These are phyloP conservation scores for Ascochyta koolunga DNA, from an alignment of 2,329 filamentous ascomycete genomes.

Conservation along the genomic window DNA sequence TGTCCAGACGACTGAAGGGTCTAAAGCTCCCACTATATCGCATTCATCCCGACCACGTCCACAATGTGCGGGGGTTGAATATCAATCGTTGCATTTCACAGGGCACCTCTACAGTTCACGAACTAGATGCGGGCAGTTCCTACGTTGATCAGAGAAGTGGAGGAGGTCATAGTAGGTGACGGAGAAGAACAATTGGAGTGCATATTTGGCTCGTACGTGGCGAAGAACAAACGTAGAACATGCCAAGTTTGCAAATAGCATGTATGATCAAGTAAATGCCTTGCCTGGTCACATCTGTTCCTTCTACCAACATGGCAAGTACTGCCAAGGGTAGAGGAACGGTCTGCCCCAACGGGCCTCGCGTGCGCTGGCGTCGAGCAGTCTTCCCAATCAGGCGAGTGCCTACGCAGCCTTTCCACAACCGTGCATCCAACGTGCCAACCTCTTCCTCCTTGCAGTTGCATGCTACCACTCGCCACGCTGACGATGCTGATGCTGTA, in stretches of 20 bases:
- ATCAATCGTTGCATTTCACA: too few species aligned
- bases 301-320: background rate
- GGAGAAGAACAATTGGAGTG: background rate
- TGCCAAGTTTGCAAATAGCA: too few species aligned
- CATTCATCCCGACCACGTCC: background rate
- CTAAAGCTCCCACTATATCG: background rate
- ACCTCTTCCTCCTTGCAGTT: background rate
- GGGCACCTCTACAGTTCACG: too few species aligned
- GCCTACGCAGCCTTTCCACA: conserved; percentile 2
- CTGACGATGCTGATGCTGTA: background rate
- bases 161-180: too few species aligned
- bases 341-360: conserved; percentile 12
- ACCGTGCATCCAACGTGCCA: background rate
- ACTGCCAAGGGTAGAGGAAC: conserved; percentile 3
- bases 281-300: background rate
- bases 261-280: too few species aligned
- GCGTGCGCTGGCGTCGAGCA: conserved; percentile 9
- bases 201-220: background rate
- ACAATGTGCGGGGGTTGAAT: too few species aligned
- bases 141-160: too few species aligned
- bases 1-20: too few species aligned
- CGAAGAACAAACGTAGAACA: too few species aligned
- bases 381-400: conserved; percentile 1
- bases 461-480: background rate
- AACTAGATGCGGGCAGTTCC: too few species aligned